Evolutionary conservation across 805 yeast genomes (phyloP), one percentile per base, ranked within the genome.

Genomic region (Phaffomyces thermotolerans): DNA sequence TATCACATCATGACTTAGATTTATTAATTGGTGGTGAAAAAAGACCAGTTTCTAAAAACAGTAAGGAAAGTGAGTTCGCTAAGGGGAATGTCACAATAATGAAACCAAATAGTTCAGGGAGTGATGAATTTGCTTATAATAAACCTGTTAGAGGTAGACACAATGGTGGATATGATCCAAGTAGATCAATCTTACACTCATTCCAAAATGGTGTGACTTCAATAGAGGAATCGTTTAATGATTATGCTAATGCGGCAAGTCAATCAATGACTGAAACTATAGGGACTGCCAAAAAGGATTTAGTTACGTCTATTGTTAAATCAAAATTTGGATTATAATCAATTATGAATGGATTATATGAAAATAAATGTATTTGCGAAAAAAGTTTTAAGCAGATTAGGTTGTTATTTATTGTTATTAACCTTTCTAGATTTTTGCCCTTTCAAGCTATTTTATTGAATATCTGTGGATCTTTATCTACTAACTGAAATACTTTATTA

Each of bases 11-110:
- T 1, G 95, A 86, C 48, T 68, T 93, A 41, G 81, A 84, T 46
- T 43, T 56, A 12, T 57, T 87, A 36, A 71, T 91, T 33, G 86
- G 84, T 6, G 97, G 97, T 1, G 81, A 81, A 0, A 76, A 78
- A 42, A 73, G 95, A 49, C 78, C 82, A 37, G 65, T 72, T 18
- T 69, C 81, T 1, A 79, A 77, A 55, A 70, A 72, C 42, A 67
- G 69, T 24, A 93, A 86, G 52, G 95, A 86, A 52, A 75, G 80
- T 41, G 69, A 67, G 18, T 60, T 83, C 44, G 84, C 83, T 2
- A 63, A 45, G 49, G 76, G 73, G 44, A 68, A 63, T 3, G 42
- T 67, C 8, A 54, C 66, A 8, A 24, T 53, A 29, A 17, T 45
- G 15, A 33, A 52, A 14, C 32, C 34, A 24, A 10, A 31, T 35